These are phyloP conservation scores for Lipomyces mesembrius DNA, from an alignment of 805 yeast genomes.

Conservation along the genomic window DNA sequence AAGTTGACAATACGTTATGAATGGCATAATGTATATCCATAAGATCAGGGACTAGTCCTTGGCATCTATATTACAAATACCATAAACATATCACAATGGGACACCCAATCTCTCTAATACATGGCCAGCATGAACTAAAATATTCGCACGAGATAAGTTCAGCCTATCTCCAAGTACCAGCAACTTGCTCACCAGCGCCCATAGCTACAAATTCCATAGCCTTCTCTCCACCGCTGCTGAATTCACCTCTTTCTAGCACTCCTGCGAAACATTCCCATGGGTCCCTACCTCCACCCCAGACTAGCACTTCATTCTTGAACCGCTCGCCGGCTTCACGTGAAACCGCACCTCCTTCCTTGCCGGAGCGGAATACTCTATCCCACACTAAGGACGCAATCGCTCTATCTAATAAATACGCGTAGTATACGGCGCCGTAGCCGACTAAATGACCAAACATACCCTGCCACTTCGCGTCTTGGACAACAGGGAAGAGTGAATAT, in stretches of 20 bases:
- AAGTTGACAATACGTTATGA: not conserved
- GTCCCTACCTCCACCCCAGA: conserved; percentile 93
- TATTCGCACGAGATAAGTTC: not conserved
- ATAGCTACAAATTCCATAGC: conserved; percentile 58
- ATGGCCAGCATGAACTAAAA: not conserved
- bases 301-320: conserved; percentile 69
- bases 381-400: conserved; percentile 90
- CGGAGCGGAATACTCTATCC: conserved; percentile 62
- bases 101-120: not conserved
- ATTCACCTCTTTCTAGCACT: conserved; percentile 65
- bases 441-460: conserved; percentile 92
- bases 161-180: conserved; percentile 24
- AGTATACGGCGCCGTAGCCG: conserved; percentile 93
- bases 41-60: not conserved
- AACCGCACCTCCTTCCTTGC: conserved; percentile 61
- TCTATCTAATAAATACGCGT: conserved; percentile 86
- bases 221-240: conserved; percentile 66
- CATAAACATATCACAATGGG: not conserved
- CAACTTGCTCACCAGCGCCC: conserved; percentile 27
- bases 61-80: not conserved
- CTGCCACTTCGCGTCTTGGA: conserved; percentile 73
- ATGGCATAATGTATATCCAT: not conserved
- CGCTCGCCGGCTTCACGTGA: conserved; percentile 73
- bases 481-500: conserved; percentile 67
- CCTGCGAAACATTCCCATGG: conserved; percentile 88